Evolutionary conservation across 441 rosid species (phyloP).

Genomic region (Pelargonium fulgidum): DNA sequence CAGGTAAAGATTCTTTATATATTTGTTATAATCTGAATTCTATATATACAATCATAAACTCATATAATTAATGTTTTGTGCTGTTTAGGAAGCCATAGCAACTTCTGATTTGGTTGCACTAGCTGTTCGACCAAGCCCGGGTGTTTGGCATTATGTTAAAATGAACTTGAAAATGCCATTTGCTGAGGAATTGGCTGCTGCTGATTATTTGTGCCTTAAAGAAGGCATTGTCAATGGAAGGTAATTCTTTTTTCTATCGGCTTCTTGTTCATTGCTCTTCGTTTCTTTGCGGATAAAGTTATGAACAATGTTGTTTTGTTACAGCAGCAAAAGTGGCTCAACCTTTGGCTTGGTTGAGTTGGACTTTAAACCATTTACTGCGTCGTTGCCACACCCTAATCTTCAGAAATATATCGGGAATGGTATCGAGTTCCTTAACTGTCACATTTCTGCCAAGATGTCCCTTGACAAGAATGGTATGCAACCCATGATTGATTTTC

Average conservation of each 20-base stretch:
- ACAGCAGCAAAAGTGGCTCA: conserved; percentile 56
- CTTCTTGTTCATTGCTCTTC: neutral
- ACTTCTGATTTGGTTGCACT: conserved; percentile 84
- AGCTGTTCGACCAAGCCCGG: conserved; percentile 88
- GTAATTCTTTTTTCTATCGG: conserved; percentile 22
- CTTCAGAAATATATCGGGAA: conserved; percentile 85
- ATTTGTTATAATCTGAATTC: neutral
- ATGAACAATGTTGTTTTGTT: neutral
- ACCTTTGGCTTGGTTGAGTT: conserved; percentile 55
- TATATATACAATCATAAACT: too few species aligned
- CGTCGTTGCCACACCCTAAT: conserved; percentile 76
- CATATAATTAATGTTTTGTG: neutral
- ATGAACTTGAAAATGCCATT: conserved; percentile 70
- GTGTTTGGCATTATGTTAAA: conserved; percentile 83
- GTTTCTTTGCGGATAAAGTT: too few species aligned
- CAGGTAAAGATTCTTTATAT: conserved; percentile 38
- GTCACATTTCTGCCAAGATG: conserved; percentile 85
- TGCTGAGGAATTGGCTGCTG: conserved; percentile 58
- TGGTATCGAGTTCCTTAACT: conserved; percentile 94
- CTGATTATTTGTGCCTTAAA: conserved; percentile 78
- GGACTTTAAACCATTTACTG: conserved; percentile 83
- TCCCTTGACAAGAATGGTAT: conserved; percentile 90
- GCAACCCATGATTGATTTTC: conserved; percentile 76
- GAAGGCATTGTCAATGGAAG: conserved; percentile 86
- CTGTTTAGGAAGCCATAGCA: conserved; percentile 72